Evolutionary conservation across 2,329 filamentous ascomycete species (phyloP).

Genomic region (Plectosphaerella plurivora): DNA sequence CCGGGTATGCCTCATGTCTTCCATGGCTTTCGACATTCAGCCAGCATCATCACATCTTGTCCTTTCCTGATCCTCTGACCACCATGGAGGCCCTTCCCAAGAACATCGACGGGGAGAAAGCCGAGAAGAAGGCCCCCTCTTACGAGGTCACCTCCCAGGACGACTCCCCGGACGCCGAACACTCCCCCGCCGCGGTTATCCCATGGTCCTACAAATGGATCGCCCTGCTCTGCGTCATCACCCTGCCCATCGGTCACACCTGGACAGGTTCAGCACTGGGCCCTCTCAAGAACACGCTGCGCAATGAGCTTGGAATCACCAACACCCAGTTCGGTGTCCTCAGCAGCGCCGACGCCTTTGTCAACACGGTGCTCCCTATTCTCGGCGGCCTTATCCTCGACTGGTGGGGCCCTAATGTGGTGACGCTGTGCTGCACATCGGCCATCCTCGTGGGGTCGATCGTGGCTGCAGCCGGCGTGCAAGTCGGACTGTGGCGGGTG

Average conservation of each 20-base stretch:
- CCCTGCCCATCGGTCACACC: conserved; percentile 16
- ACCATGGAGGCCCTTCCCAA: too few relatives aligned
- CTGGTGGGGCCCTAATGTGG: conserved; percentile 17
- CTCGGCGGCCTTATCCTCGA: conserved; percentile 16
- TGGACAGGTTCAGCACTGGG: conserved; percentile 15
- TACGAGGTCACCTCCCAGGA: too few relatives aligned
- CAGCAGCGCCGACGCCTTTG: conserved; percentile 17
- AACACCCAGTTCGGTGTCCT: conserved; percentile 20
- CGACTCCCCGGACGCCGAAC: too few relatives aligned
- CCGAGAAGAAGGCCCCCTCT: too few relatives aligned
- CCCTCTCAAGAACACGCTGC: conserved; percentile 18
- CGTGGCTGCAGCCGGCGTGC: conserved; percentile 14
- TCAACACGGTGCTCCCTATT: conserved; percentile 19
- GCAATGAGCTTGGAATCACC: conserved; percentile 15
- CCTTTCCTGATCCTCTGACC: too few relatives aligned
- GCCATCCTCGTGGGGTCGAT: conserved; percentile 16
- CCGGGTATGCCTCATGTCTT: too few relatives aligned
- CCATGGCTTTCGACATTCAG: too few relatives aligned
- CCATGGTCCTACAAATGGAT: conserved; percentile 18
- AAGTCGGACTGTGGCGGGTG: conserved; percentile 13
- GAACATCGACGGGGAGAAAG: too few relatives aligned
- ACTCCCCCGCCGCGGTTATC: neutral
- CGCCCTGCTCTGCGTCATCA: conserved; percentile 14
- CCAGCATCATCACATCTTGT: too few relatives aligned
- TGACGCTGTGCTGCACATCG: conserved; percentile 14